Evolutionary conservation across 108 stramenopile genomes (phyloP).

Genomic region (Cafeteria roenbergensis): DNA sequence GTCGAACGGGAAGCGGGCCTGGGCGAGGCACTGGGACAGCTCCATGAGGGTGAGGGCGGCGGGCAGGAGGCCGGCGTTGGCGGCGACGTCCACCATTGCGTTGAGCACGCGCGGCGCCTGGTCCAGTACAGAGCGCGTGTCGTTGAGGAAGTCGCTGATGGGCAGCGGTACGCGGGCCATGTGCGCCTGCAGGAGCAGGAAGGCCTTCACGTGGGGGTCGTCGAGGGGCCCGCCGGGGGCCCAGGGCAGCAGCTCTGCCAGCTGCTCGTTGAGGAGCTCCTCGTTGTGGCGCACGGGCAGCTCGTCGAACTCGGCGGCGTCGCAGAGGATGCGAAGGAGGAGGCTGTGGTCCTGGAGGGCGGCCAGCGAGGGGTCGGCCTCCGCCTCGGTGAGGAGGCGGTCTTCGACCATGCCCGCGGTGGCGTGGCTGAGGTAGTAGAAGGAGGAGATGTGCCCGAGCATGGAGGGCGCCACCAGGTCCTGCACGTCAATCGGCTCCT

Average conservation of each 20-base stretch:
- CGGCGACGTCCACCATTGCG: conserved; percentile 79
- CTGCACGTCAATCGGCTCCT: not conserved
- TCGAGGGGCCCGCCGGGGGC: conserved; percentile 39
- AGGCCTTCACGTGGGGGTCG: conserved; percentile 80
- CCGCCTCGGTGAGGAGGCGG: not conserved
- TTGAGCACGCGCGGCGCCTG: conserved; percentile 80
- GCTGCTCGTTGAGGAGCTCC: conserved; percentile 75
- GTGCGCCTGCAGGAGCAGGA: conserved; percentile 78
- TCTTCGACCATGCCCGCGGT: conserved; percentile 18
- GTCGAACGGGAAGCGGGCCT: not conserved
- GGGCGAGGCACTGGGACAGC: conserved; percentile 6
- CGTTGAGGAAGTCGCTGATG: conserved; percentile 89
- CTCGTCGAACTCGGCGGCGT: conserved; percentile 80
- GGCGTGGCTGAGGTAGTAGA: conserved; percentile 79
- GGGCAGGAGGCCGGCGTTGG: conserved; percentile 37
- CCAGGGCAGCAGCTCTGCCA: conserved; percentile 67
- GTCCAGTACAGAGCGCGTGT: conserved; percentile 80
- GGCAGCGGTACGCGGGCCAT: conserved; percentile 65
- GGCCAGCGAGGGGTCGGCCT: not conserved
- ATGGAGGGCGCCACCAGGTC: conserved; percentile 42
- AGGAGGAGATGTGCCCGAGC: conserved; percentile 65
- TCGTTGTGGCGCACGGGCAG: conserved; percentile 96
- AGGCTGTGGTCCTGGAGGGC: conserved; percentile 34
- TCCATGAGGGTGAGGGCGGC: conserved; percentile 3
- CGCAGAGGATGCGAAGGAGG: conserved; percentile 53